Base-by-base conservation (phyloP, 78 protist species). In the Speleostelium caveatum region DNA sequence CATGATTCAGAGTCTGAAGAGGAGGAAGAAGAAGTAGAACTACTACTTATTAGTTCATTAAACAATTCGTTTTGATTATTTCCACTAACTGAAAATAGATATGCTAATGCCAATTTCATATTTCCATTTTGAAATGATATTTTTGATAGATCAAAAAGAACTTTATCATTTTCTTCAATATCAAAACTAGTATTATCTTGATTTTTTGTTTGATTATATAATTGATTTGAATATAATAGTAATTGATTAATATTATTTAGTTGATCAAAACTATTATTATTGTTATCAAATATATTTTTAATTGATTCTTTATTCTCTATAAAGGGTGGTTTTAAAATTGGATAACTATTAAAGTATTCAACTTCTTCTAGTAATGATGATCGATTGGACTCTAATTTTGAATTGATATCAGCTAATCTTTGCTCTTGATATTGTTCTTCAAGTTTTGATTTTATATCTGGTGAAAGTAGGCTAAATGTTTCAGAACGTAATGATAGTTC, bases 291-390 rank as follows among this genome's bases (percentile, higher is more conserved):
- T 30, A 83, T 8, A 19, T 30, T 45, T 19, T 14, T 14, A 3
- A 69, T 22, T 59, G 77, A 59, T 12, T 68, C 68, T 17, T 51
- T 38, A 22, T 61, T n/a, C 33, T 83, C 91, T 10, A 60, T 69
- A 28, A 60, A 83, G 36, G 91, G 91, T 60, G 91, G 91, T 2
- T 69, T 41, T 17, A 83, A 60, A 21, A 10, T 45, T 1, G 60
- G 21, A 42, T 56, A 36, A 2, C 32, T 32, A 35, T 56, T n/a
- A 32, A 55, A n/a, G 30, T 35, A 2, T 55, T n/a, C 21, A 1
- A 45, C 3, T 32, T 69, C 60, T 41, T 67, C n/a, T n/a, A n/a
- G n/a, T n/a, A n/a, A n/a, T n/a, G n/a, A n/a, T n/a, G n/a, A n/a
- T n/a, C n/a, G n/a, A n/a, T n/a, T n/a, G n/a, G n/a, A n/a, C n/a